A percentile compares a stretch with the other conserved stretches of the same genome.
These are phyloP conservation scores for Apium graveolens DNA, from an alignment of 129 eudicot genomes.

Conservation along the genomic window DNA sequence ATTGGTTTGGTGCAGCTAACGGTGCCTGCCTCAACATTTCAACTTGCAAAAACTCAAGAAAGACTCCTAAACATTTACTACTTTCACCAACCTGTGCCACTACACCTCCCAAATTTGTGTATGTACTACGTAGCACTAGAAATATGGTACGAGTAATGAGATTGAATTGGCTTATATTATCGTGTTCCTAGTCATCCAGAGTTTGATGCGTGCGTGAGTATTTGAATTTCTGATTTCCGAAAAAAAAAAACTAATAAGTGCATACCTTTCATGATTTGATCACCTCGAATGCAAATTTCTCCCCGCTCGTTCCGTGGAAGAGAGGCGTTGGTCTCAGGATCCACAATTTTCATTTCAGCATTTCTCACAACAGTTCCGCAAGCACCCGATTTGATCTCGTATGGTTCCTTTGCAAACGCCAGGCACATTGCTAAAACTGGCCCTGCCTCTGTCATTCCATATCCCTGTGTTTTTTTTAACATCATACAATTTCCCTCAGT, in stretches of 20 bases:
- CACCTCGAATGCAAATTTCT: constrained; percentile 89
- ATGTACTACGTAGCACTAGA: too few relatives aligned
- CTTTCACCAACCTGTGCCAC: neutral
- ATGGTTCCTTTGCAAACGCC: constrained; percentile 89
- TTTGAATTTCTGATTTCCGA: neutral
- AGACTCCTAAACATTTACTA: neutral
- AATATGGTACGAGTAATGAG: too few relatives aligned
- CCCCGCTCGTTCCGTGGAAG: constrained; percentile 65
- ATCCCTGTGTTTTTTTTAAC: constrained; percentile 42
- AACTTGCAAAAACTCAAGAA: neutral
- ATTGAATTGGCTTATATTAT: too few relatives aligned
- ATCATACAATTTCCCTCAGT: neutral
- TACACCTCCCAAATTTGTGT: too few relatives aligned
- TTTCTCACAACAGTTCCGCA: constrained; percentile 92
- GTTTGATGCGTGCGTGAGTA: neutral
- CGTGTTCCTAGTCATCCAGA: neutral
- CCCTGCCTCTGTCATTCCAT: constrained; percentile 99
- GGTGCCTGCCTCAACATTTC: neutral
- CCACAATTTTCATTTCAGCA: constrained; percentile 87
- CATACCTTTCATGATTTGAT: constrained; percentile 92
- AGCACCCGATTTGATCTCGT: constrained; percentile 80
- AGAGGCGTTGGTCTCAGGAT: constrained; percentile 58
- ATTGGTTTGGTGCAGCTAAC: constrained; percentile 1
- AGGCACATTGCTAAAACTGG: constrained; percentile 92
- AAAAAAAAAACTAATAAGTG: neutral